Conservation (phyloP, 129 eudicot genomes). For the Oenanthe sinensis region DNA sequence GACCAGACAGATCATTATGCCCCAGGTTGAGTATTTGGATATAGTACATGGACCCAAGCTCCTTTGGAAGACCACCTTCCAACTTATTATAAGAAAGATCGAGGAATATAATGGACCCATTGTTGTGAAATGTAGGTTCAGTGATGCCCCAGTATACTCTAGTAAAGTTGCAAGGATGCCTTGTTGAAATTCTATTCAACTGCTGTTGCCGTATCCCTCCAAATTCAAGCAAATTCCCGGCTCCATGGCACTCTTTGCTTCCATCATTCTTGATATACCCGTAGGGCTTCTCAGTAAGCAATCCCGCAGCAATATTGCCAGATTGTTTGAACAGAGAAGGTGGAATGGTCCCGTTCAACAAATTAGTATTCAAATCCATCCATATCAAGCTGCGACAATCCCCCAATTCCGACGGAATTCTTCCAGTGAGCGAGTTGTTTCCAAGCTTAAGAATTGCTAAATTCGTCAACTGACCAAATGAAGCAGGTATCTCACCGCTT, state of each 20-base stretch:
- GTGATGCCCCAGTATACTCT: slow-evolving; percentile 58
- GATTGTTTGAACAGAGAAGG: slow-evolving; percentile 73
- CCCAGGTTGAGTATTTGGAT: slow-evolving; percentile 59
- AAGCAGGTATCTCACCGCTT: slow-evolving; percentile 57
- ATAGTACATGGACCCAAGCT: slow-evolving; percentile 81
- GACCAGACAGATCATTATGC: slow-evolving; percentile 76
- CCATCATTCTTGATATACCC: slow-evolving; percentile 84
- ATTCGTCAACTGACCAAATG: slow-evolving; percentile 51
- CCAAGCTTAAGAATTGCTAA: slow-evolving; percentile 86
- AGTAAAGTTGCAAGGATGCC: slow-evolving; percentile 75
- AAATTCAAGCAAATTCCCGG: slow-evolving; percentile 86
- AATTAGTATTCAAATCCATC: slow-evolving; percentile 84
- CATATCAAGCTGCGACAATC: slow-evolving; percentile 79
- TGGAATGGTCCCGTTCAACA: slow-evolving; percentile 71
- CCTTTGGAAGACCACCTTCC: slow-evolving; percentile 86
- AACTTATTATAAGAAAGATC: slow-evolving; percentile 68
- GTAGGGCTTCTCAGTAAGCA: slow-evolving; percentile 59
- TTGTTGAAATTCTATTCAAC: slow-evolving; percentile 52
- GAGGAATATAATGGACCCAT: slow-evolving; percentile 89
- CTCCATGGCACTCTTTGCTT: slow-evolving; percentile 79
- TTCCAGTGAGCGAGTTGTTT: slow-evolving; percentile 74
- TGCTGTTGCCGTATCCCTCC: slow-evolving; percentile 69
- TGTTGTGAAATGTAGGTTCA: slow-evolving; percentile 80
- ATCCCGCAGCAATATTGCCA: slow-evolving; percentile 54
- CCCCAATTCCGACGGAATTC: slow-evolving; percentile 73